Conservation (phyloP, 2,329 filamentous ascomycete genomes). For the Colletotrichum godetiae region DNA sequence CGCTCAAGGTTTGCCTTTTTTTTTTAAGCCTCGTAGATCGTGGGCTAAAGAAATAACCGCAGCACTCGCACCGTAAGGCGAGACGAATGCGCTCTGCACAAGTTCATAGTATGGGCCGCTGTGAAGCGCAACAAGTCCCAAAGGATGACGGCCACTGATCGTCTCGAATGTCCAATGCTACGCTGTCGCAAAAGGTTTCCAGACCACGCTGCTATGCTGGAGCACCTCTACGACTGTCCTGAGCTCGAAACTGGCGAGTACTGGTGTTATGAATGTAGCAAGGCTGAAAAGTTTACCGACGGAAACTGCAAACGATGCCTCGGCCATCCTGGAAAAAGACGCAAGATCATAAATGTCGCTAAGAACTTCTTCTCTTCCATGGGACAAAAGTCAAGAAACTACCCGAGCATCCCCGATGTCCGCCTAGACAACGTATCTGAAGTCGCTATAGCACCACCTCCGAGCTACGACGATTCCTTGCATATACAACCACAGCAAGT, state of each 20-base stretch:
- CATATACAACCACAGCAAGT: conserved; percentile 46
- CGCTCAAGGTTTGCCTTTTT: background rate
- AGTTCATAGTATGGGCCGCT: conserved; percentile 68
- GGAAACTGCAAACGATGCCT: conserved; percentile 61
- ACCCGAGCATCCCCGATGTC: conserved; percentile 41
- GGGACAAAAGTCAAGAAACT: conserved; percentile 58
- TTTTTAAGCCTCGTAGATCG: conserved; percentile 2
- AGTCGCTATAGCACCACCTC: conserved; percentile 48
- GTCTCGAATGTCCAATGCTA: conserved; percentile 63
- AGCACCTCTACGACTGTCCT: conserved; percentile 61
- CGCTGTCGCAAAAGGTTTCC: conserved; percentile 61
- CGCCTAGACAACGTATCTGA: conserved; percentile 48
- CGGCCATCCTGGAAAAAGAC: conserved; percentile 62
- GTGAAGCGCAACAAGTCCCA: conserved; percentile 63
- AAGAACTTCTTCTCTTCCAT: conserved; percentile 65
- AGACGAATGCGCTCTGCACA: conserved; percentile 63
- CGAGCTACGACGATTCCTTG: conserved; percentile 60
- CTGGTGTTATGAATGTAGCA: conserved; percentile 66
- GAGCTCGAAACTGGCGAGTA: conserved; percentile 64
- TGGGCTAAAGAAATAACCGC: conserved; percentile 10
- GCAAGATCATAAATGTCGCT: conserved; percentile 63
- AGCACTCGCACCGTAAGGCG: conserved; percentile 58
- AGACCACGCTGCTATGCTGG: conserved; percentile 65
- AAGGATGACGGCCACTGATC: conserved; percentile 60
- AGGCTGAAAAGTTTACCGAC: conserved; percentile 64